phyloP scores from a whole-genome alignment of 2,329 filamentous ascomycete species.

The Gremmenia infestans region DNA sequence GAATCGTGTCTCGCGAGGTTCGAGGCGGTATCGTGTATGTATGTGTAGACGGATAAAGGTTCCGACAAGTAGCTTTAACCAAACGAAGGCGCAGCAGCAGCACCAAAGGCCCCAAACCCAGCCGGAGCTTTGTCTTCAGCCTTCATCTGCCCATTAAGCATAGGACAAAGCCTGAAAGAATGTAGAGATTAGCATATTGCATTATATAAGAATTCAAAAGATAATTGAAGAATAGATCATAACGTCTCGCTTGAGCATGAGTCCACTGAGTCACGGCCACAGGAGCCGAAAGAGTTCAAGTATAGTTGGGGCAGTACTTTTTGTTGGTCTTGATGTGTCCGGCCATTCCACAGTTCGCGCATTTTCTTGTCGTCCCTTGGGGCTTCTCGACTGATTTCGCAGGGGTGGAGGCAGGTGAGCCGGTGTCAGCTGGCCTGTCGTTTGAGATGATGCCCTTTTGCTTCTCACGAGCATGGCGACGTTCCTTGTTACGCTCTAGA shows the following conservation, averaged over 20 bases:
- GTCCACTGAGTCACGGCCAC: not conserved
- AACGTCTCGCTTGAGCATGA: not conserved
- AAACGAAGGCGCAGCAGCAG: constrained; percentile 28
- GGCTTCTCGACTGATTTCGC: constrained; percentile 45
- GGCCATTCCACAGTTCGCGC: constrained; percentile 93
- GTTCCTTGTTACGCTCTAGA: constrained; percentile 85
- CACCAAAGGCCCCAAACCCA: constrained; percentile 51
- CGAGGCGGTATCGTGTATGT: not conserved
- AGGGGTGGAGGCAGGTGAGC: constrained; percentile 41
- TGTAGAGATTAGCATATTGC: not conserved
- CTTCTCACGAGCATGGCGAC: constrained; percentile 83
- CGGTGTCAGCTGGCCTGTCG: constrained; percentile 30
- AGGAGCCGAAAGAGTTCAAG: not conserved
- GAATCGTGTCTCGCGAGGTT: no score
- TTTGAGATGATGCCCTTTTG: constrained; percentile 58
- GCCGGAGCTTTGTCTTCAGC: constrained; percentile 50
- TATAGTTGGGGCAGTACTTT: constrained; percentile 57
- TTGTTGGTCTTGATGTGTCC: constrained; percentile 99
- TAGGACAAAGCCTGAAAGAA: constrained; percentile 56
- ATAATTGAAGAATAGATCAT: no score
- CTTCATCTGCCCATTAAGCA: constrained; percentile 80
- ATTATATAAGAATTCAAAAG: not conserved
- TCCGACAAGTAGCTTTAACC: not conserved
- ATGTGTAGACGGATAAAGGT: not conserved
- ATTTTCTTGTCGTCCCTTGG: constrained; percentile 78